Evolutionary conservation across 2,329 filamentous ascomycete species (phyloP).

Genomic region (Boeremia lycopersici): DNA sequence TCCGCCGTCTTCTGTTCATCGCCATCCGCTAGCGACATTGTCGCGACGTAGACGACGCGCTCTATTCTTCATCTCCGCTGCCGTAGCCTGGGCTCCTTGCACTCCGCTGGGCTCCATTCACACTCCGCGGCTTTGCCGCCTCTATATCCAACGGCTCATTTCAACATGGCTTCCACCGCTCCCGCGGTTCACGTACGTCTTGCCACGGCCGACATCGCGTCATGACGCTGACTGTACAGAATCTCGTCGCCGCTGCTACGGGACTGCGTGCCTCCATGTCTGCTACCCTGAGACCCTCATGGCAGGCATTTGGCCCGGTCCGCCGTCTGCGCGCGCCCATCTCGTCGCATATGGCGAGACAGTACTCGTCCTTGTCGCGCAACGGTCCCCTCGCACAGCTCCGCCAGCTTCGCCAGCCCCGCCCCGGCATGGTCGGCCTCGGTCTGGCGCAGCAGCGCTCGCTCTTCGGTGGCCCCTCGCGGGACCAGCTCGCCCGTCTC

Average conservation of each 20-base stretch:
- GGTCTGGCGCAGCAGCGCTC: constrained; percentile 52
- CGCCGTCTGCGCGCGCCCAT: constrained; percentile 38
- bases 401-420: constrained; percentile 36
- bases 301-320: constrained; percentile 38
- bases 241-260: constrained; percentile 47
- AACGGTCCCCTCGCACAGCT: constrained; percentile 41
- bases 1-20: constrained; percentile 35
- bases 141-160: not conserved
- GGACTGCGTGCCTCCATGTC: constrained; percentile 51
- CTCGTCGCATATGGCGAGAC: constrained; percentile 31
- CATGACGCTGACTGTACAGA: constrained; percentile 47
- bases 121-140: constrained; percentile 42
- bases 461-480: constrained; percentile 54
- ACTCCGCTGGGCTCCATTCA: constrained; percentile 26
- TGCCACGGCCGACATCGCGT: constrained; percentile 37
- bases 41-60: constrained; percentile 29
- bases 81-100: constrained; percentile 26
- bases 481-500: constrained; percentile 75
- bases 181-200: constrained; percentile 55
- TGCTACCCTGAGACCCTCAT: constrained; percentile 43
- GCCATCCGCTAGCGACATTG: constrained; percentile 26
- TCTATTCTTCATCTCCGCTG: constrained; percentile 19
- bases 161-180: constrained; percentile 59
- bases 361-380: constrained; percentile 50
- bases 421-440: constrained; percentile 44